Percentiles rank a stretch among this genome's conserved stretches.
Evolutionary conservation across 345 rosid genomes (phyloP).

Genomic region (Aquilaria yunnanensis): DNA sequence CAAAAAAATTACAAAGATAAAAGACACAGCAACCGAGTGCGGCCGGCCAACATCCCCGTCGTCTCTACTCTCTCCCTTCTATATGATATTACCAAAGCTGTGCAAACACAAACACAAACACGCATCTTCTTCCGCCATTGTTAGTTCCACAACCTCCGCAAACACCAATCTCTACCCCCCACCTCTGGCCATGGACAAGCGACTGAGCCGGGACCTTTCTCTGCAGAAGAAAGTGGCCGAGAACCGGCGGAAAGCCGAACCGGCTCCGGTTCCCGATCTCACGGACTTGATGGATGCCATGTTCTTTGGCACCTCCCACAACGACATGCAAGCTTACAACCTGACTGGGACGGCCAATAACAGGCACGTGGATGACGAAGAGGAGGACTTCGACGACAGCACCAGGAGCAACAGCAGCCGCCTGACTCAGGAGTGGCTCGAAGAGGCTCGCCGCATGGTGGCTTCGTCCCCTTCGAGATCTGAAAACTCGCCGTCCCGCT

Average conservation of each 20-base stretch:
- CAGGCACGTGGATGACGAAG: slow-evolving; percentile 19
- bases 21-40: too few relatives aligned
- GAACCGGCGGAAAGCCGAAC: slow-evolving; percentile 11
- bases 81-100: slow-evolving; percentile 12
- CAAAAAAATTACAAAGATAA: too few relatives aligned
- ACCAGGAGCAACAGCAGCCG: slow-evolving; percentile 54
- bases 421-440: slow-evolving; percentile 51
- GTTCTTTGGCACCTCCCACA: slow-evolving; percentile 42
- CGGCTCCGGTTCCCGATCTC: slow-evolving; percentile 32
- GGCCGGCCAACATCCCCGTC: slow-evolving; percentile 11
- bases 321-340: slow-evolving; percentile 36
- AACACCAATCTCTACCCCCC: neutral
- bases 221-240: slow-evolving; percentile 28
- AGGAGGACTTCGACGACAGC: slow-evolving; percentile 43
- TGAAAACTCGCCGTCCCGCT: slow-evolving; percentile 36
- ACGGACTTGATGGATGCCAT: slow-evolving; percentile 67
- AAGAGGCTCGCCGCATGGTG: slow-evolving; percentile 51
- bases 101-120: too few relatives aligned
- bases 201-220: slow-evolving; percentile 17
- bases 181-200: slow-evolving; percentile 15
- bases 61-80: neutral
- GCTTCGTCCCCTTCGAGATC: slow-evolving; percentile 36
- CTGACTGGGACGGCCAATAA: slow-evolving; percentile 24
- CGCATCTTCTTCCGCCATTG: neutral
- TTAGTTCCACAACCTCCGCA: neutral